phyloP scores from a whole-genome alignment of 352 stramenopile species.

The Pythium diclinum region DNA sequence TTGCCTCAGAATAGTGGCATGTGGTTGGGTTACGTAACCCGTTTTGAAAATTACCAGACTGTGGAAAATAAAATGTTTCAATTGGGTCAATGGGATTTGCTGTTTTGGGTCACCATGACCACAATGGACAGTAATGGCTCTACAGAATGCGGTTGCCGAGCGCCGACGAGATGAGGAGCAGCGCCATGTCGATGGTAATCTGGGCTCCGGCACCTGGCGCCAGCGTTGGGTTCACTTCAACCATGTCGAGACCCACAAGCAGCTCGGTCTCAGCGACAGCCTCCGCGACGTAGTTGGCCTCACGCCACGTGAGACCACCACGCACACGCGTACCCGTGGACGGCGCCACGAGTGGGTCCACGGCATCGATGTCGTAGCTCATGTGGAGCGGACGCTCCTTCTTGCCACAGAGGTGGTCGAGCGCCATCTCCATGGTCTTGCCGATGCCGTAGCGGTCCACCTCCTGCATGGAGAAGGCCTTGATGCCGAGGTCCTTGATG shows the following conservation, averaged over 20 bases:
- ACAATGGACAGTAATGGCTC: background rate
- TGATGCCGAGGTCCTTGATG: constrained; percentile 92
- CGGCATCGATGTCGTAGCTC: constrained; percentile 98
- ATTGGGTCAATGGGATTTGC: background rate
- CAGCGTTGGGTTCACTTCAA: constrained; percentile 94
- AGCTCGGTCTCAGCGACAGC: constrained; percentile 89
- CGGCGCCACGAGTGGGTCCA: constrained; percentile 93
- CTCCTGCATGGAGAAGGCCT: constrained; percentile 96
- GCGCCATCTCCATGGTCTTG: constrained; percentile 94
- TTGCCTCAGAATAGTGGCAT: constrained; percentile 7
- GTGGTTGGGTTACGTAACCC: background rate
- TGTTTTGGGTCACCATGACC: background rate
- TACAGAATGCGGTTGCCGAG: constrained; percentile 93
- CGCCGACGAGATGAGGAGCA: constrained; percentile 91
- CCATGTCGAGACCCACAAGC: constrained; percentile 91
- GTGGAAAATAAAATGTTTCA: constrained; percentile 1
- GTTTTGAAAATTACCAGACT: background rate
- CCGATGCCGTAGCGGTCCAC: constrained; percentile 96
- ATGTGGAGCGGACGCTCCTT: constrained; percentile 93
- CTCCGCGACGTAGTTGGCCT: constrained; percentile 96
- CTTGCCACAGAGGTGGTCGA: constrained; percentile 91
- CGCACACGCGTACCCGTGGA: constrained; percentile 94
- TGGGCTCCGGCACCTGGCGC: constrained; percentile 83
- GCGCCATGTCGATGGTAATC: constrained; percentile 92
- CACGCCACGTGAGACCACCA: constrained; percentile 94